Evolutionary conservation across 805 yeast species (phyloP).

Genomic region (Ogataea corticis): DNA sequence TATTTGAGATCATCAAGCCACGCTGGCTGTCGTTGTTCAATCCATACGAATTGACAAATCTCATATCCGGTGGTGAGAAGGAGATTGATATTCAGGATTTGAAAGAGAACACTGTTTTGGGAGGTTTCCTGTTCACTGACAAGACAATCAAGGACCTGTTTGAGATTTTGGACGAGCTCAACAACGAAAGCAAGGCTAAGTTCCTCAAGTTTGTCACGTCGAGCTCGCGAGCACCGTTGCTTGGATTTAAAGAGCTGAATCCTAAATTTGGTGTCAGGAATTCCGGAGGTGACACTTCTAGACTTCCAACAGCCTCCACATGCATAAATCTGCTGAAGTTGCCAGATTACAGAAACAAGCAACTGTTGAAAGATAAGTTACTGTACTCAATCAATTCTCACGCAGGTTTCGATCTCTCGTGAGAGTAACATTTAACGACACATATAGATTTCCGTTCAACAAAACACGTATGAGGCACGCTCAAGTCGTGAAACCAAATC

Average conservation of each 20-base stretch:
- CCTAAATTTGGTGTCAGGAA: constrained; percentile 83
- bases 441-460: neutral
- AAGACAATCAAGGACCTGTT: constrained; percentile 68
- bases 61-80: constrained; percentile 77
- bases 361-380: constrained; percentile 58
- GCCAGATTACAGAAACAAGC: constrained; percentile 75
- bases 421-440: neutral
- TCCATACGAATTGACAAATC: constrained; percentile 75
- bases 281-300: constrained; percentile 51
- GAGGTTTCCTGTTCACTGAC: constrained; percentile 59
- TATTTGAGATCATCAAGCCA: constrained; percentile 64
- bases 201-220: constrained; percentile 89
- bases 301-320: constrained; percentile 91
- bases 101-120: constrained; percentile 58
- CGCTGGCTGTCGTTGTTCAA: constrained; percentile 85
- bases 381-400: constrained; percentile 77
- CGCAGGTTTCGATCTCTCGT: constrained; percentile 85
- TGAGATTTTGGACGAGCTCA: constrained; percentile 72
- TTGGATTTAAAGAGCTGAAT: constrained; percentile 72
- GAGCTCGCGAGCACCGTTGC: constrained; percentile 85
- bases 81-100: constrained; percentile 75
- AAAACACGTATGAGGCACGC: no score
- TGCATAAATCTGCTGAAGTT: constrained; percentile 85
- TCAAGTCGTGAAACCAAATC: no score
- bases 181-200: constrained; percentile 57